phyloP scores from a whole-genome alignment of 352 stramenopile species.

The Peronospora farinosa region DNA sequence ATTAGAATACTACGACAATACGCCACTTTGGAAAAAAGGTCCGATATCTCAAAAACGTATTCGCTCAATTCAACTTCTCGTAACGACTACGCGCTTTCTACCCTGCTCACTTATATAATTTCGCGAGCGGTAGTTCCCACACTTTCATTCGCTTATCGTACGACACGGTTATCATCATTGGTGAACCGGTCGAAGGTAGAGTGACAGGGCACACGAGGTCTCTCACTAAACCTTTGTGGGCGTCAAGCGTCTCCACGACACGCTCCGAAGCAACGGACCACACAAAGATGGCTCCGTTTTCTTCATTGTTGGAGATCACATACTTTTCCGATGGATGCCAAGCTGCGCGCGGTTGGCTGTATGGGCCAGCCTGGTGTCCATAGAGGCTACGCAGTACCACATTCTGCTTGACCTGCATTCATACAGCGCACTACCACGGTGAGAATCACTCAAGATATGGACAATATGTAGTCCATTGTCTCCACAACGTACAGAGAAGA shows the following conservation, averaged over 20 bases:
- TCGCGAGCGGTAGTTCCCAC: conserved; percentile 34
- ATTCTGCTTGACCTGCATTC: conserved; percentile 52
- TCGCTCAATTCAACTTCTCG: conserved; percentile 33
- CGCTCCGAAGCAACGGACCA: conserved; percentile 76
- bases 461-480: neutral
- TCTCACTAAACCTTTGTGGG: conserved; percentile 64
- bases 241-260: conserved; percentile 59
- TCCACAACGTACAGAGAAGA: conserved; percentile 47
- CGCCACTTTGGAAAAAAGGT: conserved; percentile 59
- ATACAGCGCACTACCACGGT: neutral
- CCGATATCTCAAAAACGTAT: conserved; percentile 58
- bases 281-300: conserved; percentile 49
- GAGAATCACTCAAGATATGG: neutral
- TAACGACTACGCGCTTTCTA: conserved; percentile 16
- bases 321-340: conserved; percentile 84
- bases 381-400: conserved; percentile 70
- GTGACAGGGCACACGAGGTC: conserved; percentile 32
- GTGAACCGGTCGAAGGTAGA: conserved; percentile 11
- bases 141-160: conserved; percentile 78
- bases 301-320: conserved; percentile 78
- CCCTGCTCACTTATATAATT: conserved; percentile 11
- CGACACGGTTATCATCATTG: conserved; percentile 56
- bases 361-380: conserved; percentile 74
- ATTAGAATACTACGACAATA: conserved; percentile 57
- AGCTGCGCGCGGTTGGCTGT: conserved; percentile 64